These are phyloP conservation scores for Lyophyllum semitale DNA, from an alignment of 768 basidiomycete species.

Conservation along the genomic window DNA sequence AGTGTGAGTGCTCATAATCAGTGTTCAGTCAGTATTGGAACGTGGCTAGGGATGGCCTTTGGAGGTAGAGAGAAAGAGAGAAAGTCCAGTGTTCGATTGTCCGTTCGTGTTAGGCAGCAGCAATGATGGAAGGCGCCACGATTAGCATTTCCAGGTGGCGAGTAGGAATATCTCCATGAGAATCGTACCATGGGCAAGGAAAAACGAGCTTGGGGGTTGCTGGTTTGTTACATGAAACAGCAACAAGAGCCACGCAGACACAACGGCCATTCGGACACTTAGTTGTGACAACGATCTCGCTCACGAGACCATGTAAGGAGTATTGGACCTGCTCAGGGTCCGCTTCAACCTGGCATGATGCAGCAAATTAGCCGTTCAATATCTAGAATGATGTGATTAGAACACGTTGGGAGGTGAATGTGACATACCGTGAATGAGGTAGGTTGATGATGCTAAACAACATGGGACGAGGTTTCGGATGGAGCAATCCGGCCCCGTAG, in stretches of 20 bases:
- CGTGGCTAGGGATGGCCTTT: too few relatives aligned
- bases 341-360: constrained; percentile 20
- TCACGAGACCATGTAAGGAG: constrained; percentile 24
- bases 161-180: too few relatives aligned
- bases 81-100: too few relatives aligned
- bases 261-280: constrained; percentile 28
- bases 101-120: too few relatives aligned
- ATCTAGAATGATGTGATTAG: neutral
- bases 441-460: constrained; percentile 35
- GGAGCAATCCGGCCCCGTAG: constrained; percentile 33
- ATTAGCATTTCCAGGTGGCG: too few relatives aligned
- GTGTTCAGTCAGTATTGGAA: too few relatives aligned
- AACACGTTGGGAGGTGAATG: neutral
- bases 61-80: too few relatives aligned
- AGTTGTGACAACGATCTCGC: constrained; percentile 24
- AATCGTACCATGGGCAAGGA: too few relatives aligned
- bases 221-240: constrained; percentile 38
- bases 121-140: too few relatives aligned
- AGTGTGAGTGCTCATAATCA: too few relatives aligned
- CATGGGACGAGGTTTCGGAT: constrained; percentile 34
- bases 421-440: constrained; percentile 22
- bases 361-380: neutral
- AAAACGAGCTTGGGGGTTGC: constrained; percentile 34
- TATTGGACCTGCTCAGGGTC: constrained; percentile 29
- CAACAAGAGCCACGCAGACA: constrained; percentile 31